Percentiles rank a stretch among this genome's conserved stretches.
Evolutionary conservation across 257 asterid genomes (phyloP).

Genomic region (Orobanche coerulescens): DNA sequence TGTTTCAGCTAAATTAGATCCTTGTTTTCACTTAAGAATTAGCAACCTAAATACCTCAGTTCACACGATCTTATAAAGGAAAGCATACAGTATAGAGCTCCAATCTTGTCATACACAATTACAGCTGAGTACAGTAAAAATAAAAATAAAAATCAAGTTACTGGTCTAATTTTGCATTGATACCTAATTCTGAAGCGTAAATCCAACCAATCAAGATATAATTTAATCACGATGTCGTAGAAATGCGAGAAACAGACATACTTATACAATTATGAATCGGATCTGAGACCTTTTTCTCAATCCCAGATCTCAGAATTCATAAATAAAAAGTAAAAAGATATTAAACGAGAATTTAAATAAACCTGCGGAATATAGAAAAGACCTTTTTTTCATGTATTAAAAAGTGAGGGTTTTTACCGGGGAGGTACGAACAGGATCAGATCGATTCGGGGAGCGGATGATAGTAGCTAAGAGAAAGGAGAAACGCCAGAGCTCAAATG

Average conservation of each 20-base stretch:
- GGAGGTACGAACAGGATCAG: conserved; percentile 17
- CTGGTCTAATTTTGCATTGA: conserved; percentile 1
- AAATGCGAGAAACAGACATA: neutral
- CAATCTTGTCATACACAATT: neutral
- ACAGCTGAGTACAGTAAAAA: neutral
- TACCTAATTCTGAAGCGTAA: neutral
- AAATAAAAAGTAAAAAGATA: neutral
- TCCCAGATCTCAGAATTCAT: conserved; percentile 31
- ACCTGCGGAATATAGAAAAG: neutral
- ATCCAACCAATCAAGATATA: neutral
- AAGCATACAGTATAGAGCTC: neutral
- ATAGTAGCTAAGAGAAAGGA: neutral
- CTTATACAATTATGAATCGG: conserved; percentile 15
- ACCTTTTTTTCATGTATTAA: neutral
- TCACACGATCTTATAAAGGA: neutral
- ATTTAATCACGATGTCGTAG: conserved; percentile 15
- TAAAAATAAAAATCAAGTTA: neutral
- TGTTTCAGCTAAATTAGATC: conserved; percentile 11
- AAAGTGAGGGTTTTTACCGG: conserved; percentile 21
- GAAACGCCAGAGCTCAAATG: conserved; percentile 22
- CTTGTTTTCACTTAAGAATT: neutral
- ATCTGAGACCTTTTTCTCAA: conserved; percentile 23
- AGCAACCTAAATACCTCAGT: neutral
- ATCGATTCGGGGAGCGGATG: neutral
- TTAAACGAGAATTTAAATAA: neutral